Base-by-base conservation (phyloP, 371 early-diverging fungal species). In the Actinomortierella wolfii region DNA sequence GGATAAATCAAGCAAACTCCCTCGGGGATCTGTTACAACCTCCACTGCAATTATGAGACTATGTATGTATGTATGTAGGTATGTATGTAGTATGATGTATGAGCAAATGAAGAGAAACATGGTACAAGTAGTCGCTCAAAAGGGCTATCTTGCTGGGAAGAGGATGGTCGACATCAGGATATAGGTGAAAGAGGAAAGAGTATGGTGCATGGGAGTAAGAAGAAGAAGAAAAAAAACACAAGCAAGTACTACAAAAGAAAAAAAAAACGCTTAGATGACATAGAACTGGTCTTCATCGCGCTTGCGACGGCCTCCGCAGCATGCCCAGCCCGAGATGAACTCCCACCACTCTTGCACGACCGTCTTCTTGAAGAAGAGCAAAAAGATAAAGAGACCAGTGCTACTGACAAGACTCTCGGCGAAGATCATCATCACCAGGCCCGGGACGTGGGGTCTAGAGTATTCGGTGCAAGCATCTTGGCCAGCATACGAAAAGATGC, bases 311-410 rank as follows among this genome's bases (percentile, higher is more conserved):
- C 73, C 63, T 40, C 73, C 34, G 50, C 59, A 73, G 51, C 73
- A 73, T 47, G 54, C 29, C 73, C 73, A 73, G 2, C 73, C 73
- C 15, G 67, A 51, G 14, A 73, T 59, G 26, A 52, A 47, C 47
- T 73, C 73, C 50, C 23, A 61, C 73, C 73, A 73, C 18, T 73
- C 73, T 18, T 47, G 42, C 25, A 62, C 26, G 34, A 73, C 15
- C 1, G 73, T 56, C 44, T 59, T 47, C 57, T 73, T 73, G 57
- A 73, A 73, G 63, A 73, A 73, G 9, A 73, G 51, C 60, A 73
- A 54, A 49, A 73, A 73, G 54, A 73, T 59, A 62, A 61, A 66
- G 23, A 73, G 45, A 1, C 73, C 73, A 13, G 73, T 66, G n/a
- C 67, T 62, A 54, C 67, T 66, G 51, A 62, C 67, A 57, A 73